Evolutionary conservation across 2,329 filamentous ascomycete species (phyloP), one percentile per base, ranked within the genome.

Genomic region (Penicillium capsulatum): DNA sequence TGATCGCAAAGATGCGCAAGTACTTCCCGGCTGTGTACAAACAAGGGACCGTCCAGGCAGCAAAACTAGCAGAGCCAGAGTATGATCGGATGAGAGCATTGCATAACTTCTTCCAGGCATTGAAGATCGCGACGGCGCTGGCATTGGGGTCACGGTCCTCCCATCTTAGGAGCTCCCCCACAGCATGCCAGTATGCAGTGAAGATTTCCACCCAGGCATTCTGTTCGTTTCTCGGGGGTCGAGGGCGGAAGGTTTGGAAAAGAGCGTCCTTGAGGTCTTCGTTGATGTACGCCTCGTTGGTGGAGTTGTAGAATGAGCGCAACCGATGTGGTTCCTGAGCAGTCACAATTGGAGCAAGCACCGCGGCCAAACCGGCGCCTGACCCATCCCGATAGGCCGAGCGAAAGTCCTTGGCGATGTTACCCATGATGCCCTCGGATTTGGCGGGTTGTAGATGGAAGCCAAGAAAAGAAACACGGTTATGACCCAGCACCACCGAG

Each of bases 1-100:
- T 87, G 63, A 96, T 92, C 33, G 92, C 92, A 66, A 95, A 94
- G 30, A 84, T 71, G 44, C 92, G 77, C 43, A 98, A 67, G 61
- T 94, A 89, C 66, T 88, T 94, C 38, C 89, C 90, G 16, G 84
- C 82, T 36, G 85, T 77, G 59, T 97, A 97, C 27, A 98, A 74
- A 59, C 86, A 90, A 3, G 92, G 90, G 36, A 98, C 81, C 0
- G 89, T 92, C 91, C 92, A 98, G 20, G 88, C 83, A 50, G 87
- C 82, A 54, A 97, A 87, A 2, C 79, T 76, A 39, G 75, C 32
- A 16, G 45, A 73, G 50, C 77, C 83, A 24, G 81, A 83, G 61
- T 96, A 96, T 20, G 88, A 89, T 51, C 88, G 80, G 42, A 90
- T 82, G 27, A 97, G 72, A 33, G 75, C 72, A 47, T 84, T 85